Conservation (phyloP, 2,329 filamentous ascomycete species). For the Colletotrichum sp. region DNA sequence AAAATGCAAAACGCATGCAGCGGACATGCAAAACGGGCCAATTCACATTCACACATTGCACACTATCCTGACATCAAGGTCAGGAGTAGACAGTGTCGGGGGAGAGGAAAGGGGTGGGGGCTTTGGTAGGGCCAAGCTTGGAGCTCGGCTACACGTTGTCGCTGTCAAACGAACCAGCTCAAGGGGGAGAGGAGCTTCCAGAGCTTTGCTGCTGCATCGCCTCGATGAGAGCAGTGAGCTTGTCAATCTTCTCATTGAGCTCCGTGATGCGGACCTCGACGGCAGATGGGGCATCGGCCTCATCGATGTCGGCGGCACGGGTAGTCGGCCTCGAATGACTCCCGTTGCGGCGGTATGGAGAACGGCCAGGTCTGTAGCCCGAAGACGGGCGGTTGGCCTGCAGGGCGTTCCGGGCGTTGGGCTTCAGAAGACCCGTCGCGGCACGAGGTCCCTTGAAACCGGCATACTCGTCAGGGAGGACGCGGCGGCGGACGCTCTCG, state of each 20-base stretch:
- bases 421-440: constrained; percentile 26
- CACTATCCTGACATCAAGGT: background rate
- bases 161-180: background rate
- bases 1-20: background rate
- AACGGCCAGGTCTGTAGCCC: constrained; percentile 26
- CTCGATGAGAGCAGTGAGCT: constrained; percentile 57
- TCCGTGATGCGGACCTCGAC: constrained; percentile 60
- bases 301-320: constrained; percentile 33
- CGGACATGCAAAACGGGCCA: background rate
- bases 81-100: background rate
- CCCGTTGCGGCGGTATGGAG: constrained; percentile 20
- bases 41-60: background rate
- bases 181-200: background rate
- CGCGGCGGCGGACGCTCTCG: constrained; percentile 55
- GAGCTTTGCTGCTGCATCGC: constrained; percentile 46
- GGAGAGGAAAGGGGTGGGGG: background rate
- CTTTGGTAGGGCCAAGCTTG: background rate
- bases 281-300: constrained; percentile 39
- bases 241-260: constrained; percentile 62
- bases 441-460: constrained; percentile 53
- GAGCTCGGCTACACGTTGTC: background rate
- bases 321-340: constrained; percentile 17
- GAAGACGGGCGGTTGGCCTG: constrained; percentile 26
- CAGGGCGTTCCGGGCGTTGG: constrained; percentile 23
- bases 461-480: constrained; percentile 47